Base-by-base conservation (phyloP, 768 basidiomycete genomes). In the Lactifluus volemus region DNA sequence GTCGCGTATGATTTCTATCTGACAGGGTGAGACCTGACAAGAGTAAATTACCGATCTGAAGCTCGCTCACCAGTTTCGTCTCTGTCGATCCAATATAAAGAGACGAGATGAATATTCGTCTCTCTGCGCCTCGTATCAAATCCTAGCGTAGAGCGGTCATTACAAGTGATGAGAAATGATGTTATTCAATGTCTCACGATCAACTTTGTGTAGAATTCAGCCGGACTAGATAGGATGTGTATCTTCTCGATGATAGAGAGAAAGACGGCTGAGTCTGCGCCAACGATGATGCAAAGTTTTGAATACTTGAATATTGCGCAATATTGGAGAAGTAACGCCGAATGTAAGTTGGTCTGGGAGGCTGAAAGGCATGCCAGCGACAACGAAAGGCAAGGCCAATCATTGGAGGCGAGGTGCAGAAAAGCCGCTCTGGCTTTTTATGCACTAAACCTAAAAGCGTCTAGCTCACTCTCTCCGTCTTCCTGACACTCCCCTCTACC, bases 41-140 rank as follows among this genome's bases (percentile, higher is more conserved):
- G 29, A 15, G 36, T 52, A n/a, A 17, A 39, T 12, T 49, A 21
- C 34, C 14, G 41, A 3, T 42, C 47, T 56, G 51, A 51, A 51
- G 7, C 17, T 39, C 52, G 77, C 88, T 67, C 59, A 95, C 96
- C 65, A 99, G 79, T 63, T 89, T 82, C 9, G 75, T 74, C 71
- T 97, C 92, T 53, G 84, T 80, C 11, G 84, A 80, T 12, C 92
- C 92, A 56, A 97, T 84, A 71, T 97, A 97, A 11, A 97, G 75
- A 1, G 91, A 91, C 0, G 96, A 97, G 32, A 99, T 79, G 69
- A 95, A 90, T 67, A 99, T 83, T 58, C 94, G 82, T 53, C 76
- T 73, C 59, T 84, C 81, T 0, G 96, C 96, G n/a, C 81, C 77
- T 48, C 75, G 75, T 55, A 98, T 84, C 79, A 92, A 85, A 60